Evolutionary conservation across 208 protist species (phyloP).

Genomic region (Crithidia expoeki): DNA sequence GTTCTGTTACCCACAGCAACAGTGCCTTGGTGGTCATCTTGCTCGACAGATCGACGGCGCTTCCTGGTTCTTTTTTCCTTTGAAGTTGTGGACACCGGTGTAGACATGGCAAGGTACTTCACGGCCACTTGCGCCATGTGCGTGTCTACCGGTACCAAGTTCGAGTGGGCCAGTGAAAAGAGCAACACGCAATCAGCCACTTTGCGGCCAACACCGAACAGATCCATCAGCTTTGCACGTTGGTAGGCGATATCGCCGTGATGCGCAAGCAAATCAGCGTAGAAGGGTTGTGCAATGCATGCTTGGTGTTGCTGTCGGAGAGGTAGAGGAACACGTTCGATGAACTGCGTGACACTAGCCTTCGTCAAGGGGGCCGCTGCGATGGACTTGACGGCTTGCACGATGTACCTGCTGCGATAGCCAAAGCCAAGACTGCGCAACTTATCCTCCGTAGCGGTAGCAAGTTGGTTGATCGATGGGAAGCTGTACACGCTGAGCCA

Average conservation of each 20-base stretch:
- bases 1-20: not conserved
- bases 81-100: not conserved
- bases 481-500: slow-evolving; percentile 60
- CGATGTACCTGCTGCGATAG: slow-evolving; percentile 78
- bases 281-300: slow-evolving; percentile 45
- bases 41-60: not conserved
- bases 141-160: slow-evolving; percentile 88
- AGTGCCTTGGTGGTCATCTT: not conserved
- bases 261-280: slow-evolving; percentile 37
- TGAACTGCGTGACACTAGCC: not conserved
- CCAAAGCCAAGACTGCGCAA: slow-evolving; percentile 65
- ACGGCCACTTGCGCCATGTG: slow-evolving; percentile 83
- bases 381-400: slow-evolving; percentile 26
- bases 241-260: slow-evolving; percentile 30
- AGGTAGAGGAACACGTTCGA: not conserved
- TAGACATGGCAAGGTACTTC: slow-evolving; percentile 38
- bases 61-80: not conserved
- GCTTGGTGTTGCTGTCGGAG: slow-evolving; percentile 15
- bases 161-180: slow-evolving; percentile 61
- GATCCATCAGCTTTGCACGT: slow-evolving; percentile 45
- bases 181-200: slow-evolving; percentile 86
- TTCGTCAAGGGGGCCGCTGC: not conserved
- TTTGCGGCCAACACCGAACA: slow-evolving; percentile 83
- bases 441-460: slow-evolving; percentile 31
- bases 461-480: slow-evolving; percentile 53